Evolutionary conservation across 371 early-diverging fungal genomes (phyloP).

Genomic region (Massospora cicadina): DNA sequence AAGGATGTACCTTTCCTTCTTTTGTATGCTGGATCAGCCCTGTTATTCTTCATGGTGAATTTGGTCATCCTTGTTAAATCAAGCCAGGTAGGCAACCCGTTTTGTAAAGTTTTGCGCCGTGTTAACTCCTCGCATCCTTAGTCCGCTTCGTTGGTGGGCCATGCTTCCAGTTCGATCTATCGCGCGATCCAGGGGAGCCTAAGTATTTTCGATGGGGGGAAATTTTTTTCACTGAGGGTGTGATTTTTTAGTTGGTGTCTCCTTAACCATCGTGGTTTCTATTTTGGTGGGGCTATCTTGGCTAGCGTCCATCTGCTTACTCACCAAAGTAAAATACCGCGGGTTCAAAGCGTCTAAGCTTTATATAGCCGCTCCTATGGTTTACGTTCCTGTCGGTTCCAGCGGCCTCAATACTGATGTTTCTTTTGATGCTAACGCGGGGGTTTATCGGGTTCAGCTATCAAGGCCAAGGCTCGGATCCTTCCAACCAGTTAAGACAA

Average conservation of each 20-base stretch:
- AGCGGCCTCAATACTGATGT: background rate
- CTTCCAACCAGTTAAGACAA: background rate
- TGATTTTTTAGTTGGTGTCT: background rate
- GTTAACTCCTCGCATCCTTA: no score
- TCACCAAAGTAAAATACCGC: background rate
- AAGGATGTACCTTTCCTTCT: background rate
- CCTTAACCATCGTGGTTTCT: background rate
- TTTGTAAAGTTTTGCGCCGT: background rate
- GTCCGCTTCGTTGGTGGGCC: conserved; percentile 1
- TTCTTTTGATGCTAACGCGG: conserved; percentile 6
- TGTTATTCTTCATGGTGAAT: background rate
- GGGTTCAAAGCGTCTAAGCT: background rate
- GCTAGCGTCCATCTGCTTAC: background rate
- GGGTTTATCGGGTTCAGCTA: conserved; percentile 6
- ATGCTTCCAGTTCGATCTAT: background rate
- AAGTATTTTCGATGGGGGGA: background rate
- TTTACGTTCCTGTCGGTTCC: conserved; percentile 4
- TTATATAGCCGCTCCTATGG: conserved; percentile 4
- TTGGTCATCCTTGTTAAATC: conserved; percentile 1
- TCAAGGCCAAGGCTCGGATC: background rate
- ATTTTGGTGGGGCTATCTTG: background rate
- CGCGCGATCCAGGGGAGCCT: conserved; percentile 8
- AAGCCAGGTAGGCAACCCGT: background rate
- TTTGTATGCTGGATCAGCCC: background rate
- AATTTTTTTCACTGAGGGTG: background rate